Base-by-base conservation (phyloP, 768 basidiomycete species). In the Xanthoconium stramineum region DNA sequence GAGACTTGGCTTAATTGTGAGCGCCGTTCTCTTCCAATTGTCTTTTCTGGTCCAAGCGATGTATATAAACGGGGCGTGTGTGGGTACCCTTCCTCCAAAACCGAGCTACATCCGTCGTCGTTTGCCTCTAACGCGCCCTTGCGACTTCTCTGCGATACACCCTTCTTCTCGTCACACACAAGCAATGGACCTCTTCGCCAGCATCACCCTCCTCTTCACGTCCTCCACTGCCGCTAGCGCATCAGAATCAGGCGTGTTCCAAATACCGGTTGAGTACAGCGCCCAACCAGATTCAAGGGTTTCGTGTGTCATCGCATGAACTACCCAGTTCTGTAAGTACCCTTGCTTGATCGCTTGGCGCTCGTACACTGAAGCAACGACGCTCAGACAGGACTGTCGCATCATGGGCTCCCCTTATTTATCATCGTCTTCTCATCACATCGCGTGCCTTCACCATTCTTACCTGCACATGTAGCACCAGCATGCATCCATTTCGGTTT, bases 111-210 rank as follows among this genome's bases (percentile, higher is more conserved):
- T 45, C 57, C 43, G 44, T 48, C 55, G 54, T 53, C 33, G 33
- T 57, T 49, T 47, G 30, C 24, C 53, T 53, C n/a, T 17, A 15
- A 39, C 36, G 53, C 29, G 39, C 47, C 32, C 30, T 24, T 42
- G 46, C 48, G 20, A 59, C 40, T 20, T 46, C 46, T 53, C 37
- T 35, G 53, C 56, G 45, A 64, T 35, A 57, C 53, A 51, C 39
- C 8, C 19, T 58, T 43, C 8, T 19, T 58, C 46, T 14, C 37
- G 39, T 40, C 35, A 33, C 29, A 52, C 35, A 57, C 24, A 29
- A 38, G 36, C 50, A 32, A 69, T 69, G 68, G 68, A 69, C 55
- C 17, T 39, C 5, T 58, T 64, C 45, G 40, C 29, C 48, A 14
- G 36, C 32, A 36, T 60, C 29, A 28, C 32, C 20, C n/a, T 32